Evolutionary conservation across 1,284 basidiomycete genomes (phyloP).

Genomic region (Cryptococcus sp.): DNA sequence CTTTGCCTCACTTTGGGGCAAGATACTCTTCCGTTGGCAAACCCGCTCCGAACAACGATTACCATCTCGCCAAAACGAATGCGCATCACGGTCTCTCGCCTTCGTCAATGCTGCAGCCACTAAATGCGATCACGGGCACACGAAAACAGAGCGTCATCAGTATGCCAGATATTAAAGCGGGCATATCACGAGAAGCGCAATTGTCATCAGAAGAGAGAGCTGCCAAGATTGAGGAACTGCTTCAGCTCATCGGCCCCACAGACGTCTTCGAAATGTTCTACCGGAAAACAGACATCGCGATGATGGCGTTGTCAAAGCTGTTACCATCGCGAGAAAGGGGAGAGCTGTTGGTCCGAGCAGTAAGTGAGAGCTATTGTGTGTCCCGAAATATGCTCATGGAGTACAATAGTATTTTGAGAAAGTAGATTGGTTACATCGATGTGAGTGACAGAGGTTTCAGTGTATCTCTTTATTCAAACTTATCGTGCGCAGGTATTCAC

Average conservation of each 20-base stretch:
- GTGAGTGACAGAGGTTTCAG: conserved; percentile 25
- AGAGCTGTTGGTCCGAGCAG: conserved; percentile 48
- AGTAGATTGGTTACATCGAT: conserved; percentile 55
- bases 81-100: conserved; percentile 4
- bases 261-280: conserved; percentile 50
- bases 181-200: background rate
- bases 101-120: background rate
- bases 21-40: conserved; percentile 32
- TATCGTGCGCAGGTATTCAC: conserved; percentile 38
- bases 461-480: background rate
- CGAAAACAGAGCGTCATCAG: background rate
- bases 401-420: conserved; percentile 39
- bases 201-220: conserved; percentile 34
- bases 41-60: conserved; percentile 40
- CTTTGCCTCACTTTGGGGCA: conserved; percentile 41
- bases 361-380: conserved; percentile 13
- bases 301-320: conserved; percentile 46
- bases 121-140: background rate
- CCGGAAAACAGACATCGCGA: conserved; percentile 46
- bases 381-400: background rate
- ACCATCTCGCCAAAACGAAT: conserved; percentile 35
- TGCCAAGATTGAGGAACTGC: conserved; percentile 35
- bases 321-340: conserved; percentile 48
- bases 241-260: conserved; percentile 46
- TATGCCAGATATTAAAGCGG: background rate